Evolutionary conservation across 208 protist species (phyloP).

Genomic region (Trypanosoma lewisi): DNA sequence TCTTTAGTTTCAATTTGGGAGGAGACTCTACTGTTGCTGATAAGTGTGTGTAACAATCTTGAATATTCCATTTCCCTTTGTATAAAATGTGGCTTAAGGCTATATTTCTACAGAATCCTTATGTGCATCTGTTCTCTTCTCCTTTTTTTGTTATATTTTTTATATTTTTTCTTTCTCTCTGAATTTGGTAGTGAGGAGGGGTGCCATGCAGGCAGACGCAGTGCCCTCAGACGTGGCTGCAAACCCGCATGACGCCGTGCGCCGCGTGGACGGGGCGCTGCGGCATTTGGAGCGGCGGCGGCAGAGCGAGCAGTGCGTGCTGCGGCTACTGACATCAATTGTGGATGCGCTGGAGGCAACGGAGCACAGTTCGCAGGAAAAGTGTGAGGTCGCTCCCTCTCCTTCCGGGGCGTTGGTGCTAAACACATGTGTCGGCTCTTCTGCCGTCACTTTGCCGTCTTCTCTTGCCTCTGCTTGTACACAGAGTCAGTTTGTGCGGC

Average conservation of each 20-base stretch:
- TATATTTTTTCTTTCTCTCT: too few species aligned
- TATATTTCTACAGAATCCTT: too few species aligned
- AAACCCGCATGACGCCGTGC: conserved; percentile 7
- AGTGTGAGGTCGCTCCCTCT: not conserved
- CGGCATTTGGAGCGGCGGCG: conserved; percentile 10
- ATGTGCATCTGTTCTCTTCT: too few species aligned
- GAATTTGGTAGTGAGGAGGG: too few species aligned
- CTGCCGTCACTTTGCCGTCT: not conserved
- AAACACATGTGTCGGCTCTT: not conserved
- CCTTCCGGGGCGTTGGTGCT: not conserved
- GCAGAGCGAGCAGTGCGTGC: not conserved
- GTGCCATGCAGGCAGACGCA: too few species aligned
- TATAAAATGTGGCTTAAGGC: too few species aligned
- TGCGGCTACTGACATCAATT: conserved; percentile 15
- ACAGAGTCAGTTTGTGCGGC: not conserved
- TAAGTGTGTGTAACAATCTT: too few species aligned
- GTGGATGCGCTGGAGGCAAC: conserved; percentile 19
- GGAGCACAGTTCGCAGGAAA: not conserved
- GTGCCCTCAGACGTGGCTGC: not conserved
- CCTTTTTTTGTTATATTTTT: too few species aligned
- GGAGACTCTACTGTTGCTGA: too few species aligned
- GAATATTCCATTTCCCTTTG: too few species aligned
- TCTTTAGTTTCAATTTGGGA: too few species aligned
- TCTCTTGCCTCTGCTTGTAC: not conserved
- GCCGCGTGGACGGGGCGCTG: conserved; percentile 2